A percentile compares a stretch with the other conserved stretches of the same genome.
These are phyloP conservation scores for Rhododendron kiyosumense DNA, from an alignment of 148 eudicot genomes.

Conservation along the genomic window DNA sequence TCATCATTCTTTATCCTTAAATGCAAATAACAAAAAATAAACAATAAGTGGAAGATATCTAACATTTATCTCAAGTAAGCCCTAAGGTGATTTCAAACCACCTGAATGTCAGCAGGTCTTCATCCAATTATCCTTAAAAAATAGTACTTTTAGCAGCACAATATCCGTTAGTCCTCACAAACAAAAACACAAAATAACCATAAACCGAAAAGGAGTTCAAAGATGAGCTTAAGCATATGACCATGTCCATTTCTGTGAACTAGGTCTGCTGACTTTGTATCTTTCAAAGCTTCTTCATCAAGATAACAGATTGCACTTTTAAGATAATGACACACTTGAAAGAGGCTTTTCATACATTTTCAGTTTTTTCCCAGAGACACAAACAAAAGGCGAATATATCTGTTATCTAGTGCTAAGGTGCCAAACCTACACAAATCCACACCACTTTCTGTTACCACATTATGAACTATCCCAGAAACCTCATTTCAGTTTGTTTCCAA, in stretches of 20 bases:
- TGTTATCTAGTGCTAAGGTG: background rate
- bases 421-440: background rate
- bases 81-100: background rate
- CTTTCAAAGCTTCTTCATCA: background rate
- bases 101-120: background rate
- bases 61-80: conserved; percentile 2
- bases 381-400: background rate
- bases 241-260: background rate
- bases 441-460: background rate
- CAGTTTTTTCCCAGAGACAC: background rate
- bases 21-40: background rate
- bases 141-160: background rate
- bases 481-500: background rate
- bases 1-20: conserved; percentile 69
- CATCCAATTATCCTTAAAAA: background rate
- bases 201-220: background rate
- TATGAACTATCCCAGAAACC: background rate
- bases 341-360: background rate
- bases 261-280: background rate
- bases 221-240: background rate
- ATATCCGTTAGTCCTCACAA: background rate
- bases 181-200: background rate
- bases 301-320: background rate
- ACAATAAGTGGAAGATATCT: background rate
- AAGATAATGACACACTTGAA: background rate